phyloP scores from a whole-genome alignment of 2,329 filamentous ascomycete genomes.

The Diplodia seriata region DNA sequence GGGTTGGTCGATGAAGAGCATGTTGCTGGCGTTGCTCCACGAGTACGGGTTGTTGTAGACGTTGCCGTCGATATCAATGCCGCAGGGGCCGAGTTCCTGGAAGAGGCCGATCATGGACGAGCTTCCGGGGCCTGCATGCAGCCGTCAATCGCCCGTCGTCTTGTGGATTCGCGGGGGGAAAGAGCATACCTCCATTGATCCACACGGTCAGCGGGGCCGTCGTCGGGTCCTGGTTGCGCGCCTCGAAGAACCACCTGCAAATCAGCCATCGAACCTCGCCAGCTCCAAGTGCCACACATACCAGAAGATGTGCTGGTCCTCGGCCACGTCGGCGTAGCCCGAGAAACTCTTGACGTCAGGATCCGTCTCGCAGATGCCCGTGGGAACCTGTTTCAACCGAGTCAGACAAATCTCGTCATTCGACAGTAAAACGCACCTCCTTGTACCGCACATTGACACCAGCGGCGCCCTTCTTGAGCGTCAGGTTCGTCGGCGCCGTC shows the following conservation, averaged over 20 bases:
- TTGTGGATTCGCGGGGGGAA: neutral
- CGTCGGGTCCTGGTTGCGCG: conserved; percentile 57
- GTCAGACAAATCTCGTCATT: neutral
- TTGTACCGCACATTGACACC: conserved; percentile 65
- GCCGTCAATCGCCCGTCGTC: neutral
- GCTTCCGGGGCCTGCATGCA: conserved; percentile 59
- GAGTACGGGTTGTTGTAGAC: conserved; percentile 67
- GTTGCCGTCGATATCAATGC: conserved; percentile 53
- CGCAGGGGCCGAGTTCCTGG: conserved; percentile 62
- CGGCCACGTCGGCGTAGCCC: conserved; percentile 61
- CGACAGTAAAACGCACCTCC: conserved; percentile 49
- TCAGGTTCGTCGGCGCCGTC: conserved; percentile 54
- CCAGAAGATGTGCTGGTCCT: conserved; percentile 63
- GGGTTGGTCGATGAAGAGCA: conserved; percentile 75
- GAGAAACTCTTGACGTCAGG: conserved; percentile 63
- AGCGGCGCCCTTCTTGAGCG: conserved; percentile 52
- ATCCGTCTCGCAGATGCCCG: conserved; percentile 64
- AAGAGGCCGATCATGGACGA: conserved; percentile 64
- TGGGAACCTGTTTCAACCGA: conserved; percentile 37
- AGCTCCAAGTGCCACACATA: conserved; percentile 35
- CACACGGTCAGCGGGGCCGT: conserved; percentile 66
- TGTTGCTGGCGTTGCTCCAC: conserved; percentile 69
- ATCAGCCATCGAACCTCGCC: neutral
- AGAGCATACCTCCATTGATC: conserved; percentile 51
- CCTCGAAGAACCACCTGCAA: conserved; percentile 59